Percentiles rank a stretch among this genome's conserved stretches.
phyloP scores from a whole-genome alignment of 768 basidiomycete species.

The Kwoniella newhampshirensis region DNA sequence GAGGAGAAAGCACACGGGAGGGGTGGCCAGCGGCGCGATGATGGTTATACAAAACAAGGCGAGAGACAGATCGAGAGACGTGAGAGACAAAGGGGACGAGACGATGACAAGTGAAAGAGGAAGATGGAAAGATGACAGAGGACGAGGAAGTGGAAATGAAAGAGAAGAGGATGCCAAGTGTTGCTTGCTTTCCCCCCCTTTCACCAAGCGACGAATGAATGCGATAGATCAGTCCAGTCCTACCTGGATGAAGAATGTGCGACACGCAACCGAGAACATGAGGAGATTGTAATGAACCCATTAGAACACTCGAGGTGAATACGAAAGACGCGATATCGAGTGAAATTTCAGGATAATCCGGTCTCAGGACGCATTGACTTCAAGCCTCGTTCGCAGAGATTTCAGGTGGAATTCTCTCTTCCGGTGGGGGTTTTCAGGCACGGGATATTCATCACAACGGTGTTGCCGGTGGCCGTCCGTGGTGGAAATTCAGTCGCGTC shows the following conservation, averaged over 20 bases:
- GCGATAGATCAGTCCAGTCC: too few relatives aligned
- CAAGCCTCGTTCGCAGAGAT: slow-evolving; percentile 4
- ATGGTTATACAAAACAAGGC: neutral
- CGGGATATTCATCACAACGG: too few relatives aligned
- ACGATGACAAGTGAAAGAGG: slow-evolving; percentile 1
- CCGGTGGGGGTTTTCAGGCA: neutral
- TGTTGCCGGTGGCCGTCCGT: neutral
- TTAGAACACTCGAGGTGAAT: too few relatives aligned
- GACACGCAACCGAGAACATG: slow-evolving; percentile 4
- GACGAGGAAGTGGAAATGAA: slow-evolving; percentile 5
- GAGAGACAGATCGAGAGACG: slow-evolving; percentile 1
- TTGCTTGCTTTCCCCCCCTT: too few relatives aligned
- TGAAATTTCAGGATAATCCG: slow-evolving; percentile 1
- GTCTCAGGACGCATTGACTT: neutral
- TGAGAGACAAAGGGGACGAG: neutral
- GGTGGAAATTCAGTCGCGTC: slow-evolving; percentile 29
- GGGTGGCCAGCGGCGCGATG: too few relatives aligned
- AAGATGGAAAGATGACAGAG: neutral
- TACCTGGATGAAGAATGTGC: too few relatives aligned
- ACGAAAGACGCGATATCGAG: too few relatives aligned
- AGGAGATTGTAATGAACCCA: neutral
- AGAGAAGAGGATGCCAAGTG: too few relatives aligned
- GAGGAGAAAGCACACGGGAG: neutral
- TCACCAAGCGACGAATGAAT: neutral
- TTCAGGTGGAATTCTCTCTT: too few relatives aligned